Percentiles rank a stretch among this genome's conserved stretches.
Evolutionary conservation across 2,329 filamentous ascomycete species (phyloP).

Genomic region (Pleomassaria siparia): DNA sequence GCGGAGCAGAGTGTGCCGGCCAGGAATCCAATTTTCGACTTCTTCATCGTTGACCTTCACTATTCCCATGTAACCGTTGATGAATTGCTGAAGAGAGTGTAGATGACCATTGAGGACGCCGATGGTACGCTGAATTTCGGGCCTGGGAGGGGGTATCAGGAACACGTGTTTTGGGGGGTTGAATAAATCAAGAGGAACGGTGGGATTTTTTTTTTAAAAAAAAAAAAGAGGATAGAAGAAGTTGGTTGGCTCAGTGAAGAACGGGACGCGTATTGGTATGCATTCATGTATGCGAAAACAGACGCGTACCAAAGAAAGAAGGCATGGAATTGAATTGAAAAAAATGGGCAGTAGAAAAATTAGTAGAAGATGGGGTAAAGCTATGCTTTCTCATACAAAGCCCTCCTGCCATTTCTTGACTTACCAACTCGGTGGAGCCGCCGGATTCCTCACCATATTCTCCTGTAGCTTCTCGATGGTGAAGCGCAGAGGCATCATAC

Average conservation of each 20-base stretch:
- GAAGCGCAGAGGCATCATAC: constrained; percentile 17
- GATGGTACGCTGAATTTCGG: constrained; percentile 13
- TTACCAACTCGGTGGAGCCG: constrained; percentile 17
- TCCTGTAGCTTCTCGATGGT: constrained; percentile 15
- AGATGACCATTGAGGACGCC: constrained; percentile 10
- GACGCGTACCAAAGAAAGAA: no score
- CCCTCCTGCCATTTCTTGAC: neutral
- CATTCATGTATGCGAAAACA: no score
- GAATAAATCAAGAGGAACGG: neutral
- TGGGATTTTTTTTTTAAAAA: no score
- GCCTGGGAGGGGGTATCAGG: constrained; percentile 7
- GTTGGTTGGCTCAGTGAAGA: no score
- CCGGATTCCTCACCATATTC: constrained; percentile 7
- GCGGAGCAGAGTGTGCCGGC: constrained; percentile 1
- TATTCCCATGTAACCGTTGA: constrained; percentile 4
- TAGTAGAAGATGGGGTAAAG: constrained; percentile 56
- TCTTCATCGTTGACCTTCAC: neutral
- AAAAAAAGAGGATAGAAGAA: no score
- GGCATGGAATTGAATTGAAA: no score
- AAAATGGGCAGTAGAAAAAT: constrained; percentile 58
- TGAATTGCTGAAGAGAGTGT: constrained; percentile 10
- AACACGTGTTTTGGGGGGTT: neutral
- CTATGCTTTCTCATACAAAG: neutral
- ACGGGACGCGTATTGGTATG: no score
- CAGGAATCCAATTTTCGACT: neutral